phyloP scores from a whole-genome alignment of 768 basidiomycete genomes.

The Mycena leptocephala region DNA sequence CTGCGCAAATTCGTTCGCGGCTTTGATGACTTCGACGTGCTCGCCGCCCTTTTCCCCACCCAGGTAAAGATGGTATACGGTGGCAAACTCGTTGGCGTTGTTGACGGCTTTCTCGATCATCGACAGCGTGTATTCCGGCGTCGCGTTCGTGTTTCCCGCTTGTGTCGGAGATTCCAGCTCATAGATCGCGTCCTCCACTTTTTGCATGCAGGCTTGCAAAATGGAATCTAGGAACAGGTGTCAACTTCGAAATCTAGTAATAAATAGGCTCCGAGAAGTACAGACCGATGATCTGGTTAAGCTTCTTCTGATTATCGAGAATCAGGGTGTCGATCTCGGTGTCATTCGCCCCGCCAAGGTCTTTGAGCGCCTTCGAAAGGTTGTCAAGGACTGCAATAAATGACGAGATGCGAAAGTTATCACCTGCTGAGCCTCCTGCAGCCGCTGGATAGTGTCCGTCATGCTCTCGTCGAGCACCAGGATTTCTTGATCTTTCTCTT shows the following conservation, averaged over 20 bases:
- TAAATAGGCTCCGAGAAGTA: not conserved
- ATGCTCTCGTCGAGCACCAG: conserved; percentile 96
- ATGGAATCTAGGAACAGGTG: conserved; percentile 85
- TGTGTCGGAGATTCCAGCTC: conserved; percentile 97
- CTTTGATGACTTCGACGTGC: conserved; percentile 98
- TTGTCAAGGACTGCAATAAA: conserved; percentile 24
- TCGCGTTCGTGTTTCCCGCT: conserved; percentile 96
- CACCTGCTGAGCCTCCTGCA: conserved; percentile 91
- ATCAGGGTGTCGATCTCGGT: conserved; percentile 98
- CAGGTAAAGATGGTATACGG: conserved; percentile 93
- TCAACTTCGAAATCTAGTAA: conserved; percentile 4
- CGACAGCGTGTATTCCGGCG: conserved; percentile 97
- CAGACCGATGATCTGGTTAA: conserved; percentile 95
- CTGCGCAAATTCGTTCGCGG: conserved; percentile 97
- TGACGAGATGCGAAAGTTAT: conserved; percentile 13
- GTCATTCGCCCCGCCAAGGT: conserved; percentile 92
- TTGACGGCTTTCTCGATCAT: conserved; percentile 98
- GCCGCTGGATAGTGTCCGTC: conserved; percentile 91
- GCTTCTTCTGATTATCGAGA: conserved; percentile 96
- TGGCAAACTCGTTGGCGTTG: conserved; percentile 97
- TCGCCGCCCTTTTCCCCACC: conserved; percentile 92
- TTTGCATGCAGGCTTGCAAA: conserved; percentile 95
- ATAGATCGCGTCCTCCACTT: conserved; percentile 97
- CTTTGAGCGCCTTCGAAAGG: conserved; percentile 77
- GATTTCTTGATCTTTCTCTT: conserved; percentile 98